These are phyloP conservation scores for Kodamaea arcana DNA, from an alignment of 1,139 yeast genomes.

Conservation along the genomic window DNA sequence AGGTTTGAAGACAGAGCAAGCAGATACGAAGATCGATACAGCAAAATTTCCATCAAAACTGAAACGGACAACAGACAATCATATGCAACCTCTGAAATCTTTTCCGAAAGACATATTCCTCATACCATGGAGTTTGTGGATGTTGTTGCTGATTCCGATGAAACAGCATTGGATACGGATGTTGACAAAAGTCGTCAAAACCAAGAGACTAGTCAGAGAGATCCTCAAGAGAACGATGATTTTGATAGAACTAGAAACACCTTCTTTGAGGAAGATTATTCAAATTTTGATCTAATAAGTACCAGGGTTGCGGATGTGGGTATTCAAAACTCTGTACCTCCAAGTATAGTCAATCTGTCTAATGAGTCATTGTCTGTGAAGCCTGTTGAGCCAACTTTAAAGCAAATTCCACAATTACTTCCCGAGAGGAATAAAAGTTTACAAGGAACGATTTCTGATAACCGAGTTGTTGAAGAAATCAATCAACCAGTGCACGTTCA, in stretches of 20 bases:
- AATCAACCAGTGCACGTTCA: too few species aligned
- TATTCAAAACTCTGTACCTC: conserved; percentile 19
- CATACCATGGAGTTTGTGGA: conserved; percentile 15
- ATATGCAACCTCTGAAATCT: conserved; percentile 1
- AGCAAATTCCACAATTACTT: background rate
- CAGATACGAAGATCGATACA: background rate
- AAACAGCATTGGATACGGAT: conserved; percentile 20
- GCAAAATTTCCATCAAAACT: conserved; percentile 1
- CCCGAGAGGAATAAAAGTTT: background rate
- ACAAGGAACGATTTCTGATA: too few species aligned
- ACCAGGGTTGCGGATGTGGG: conserved; percentile 32
- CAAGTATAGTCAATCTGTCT: conserved; percentile 28
- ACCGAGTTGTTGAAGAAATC: too few species aligned
- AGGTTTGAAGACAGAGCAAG: background rate
- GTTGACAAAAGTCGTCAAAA: conserved; percentile 5
- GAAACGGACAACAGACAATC: conserved; percentile 1
- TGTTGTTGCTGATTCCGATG: conserved; percentile 18
- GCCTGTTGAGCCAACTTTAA: background rate
- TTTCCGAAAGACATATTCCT: background rate
- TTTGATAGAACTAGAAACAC: conserved; percentile 1
- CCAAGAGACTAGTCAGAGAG: background rate
- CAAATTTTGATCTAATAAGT: conserved; percentile 30
- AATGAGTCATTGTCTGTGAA: conserved; percentile 5
- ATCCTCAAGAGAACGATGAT: background rate
- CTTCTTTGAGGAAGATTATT: conserved; percentile 21